phyloP scores from a whole-genome alignment of 2,329 filamentous ascomycete species.

The Ceratocystis huliohia region DNA sequence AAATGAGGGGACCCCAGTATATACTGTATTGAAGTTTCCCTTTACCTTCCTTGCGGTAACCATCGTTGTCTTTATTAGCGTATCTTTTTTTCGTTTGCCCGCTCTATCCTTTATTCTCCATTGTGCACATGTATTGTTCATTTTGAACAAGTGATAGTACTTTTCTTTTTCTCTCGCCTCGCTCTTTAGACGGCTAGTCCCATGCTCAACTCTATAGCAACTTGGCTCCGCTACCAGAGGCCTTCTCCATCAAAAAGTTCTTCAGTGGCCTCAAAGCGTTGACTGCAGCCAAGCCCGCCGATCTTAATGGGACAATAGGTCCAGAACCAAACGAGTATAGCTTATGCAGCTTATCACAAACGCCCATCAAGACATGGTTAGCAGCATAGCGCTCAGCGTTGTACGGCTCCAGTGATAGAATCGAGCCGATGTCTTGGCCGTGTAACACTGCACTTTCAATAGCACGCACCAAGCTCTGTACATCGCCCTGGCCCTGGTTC shows the following conservation, averaged over 20 bases:
- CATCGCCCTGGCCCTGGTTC: slow-evolving; percentile 85
- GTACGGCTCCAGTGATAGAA: slow-evolving; percentile 70
- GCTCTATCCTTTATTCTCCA: not conserved
- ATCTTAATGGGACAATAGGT: slow-evolving; percentile 67
- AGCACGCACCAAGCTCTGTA: slow-evolving; percentile 60
- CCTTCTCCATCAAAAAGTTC: slow-evolving; percentile 70
- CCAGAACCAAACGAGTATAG: slow-evolving; percentile 71
- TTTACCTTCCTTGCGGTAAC: slow-evolving; percentile 16
- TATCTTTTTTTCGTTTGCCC: not conserved
- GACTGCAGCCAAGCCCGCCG: slow-evolving; percentile 62
- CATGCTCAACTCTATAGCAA: slow-evolving; percentile 26
- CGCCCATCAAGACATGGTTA: slow-evolving; percentile 68
- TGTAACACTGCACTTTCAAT: slow-evolving; percentile 67
- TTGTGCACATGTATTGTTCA: not conserved
- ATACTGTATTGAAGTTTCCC: slow-evolving; percentile 23
- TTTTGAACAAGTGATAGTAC: slow-evolving; percentile 10
- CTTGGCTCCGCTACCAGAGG: slow-evolving; percentile 42
- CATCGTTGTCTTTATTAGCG: not conserved
- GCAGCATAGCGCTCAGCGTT: slow-evolving; percentile 65
- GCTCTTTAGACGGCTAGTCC: not conserved
- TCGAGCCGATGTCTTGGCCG: slow-evolving; percentile 75
- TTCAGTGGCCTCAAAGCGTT: slow-evolving; percentile 66
- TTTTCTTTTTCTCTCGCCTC: not conserved
- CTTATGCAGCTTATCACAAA: slow-evolving; percentile 84
- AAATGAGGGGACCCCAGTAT: slow-evolving; percentile 24